Evolutionary conservation across 352 stramenopile species (phyloP).

Genomic region (Pythium oligandrum): DNA sequence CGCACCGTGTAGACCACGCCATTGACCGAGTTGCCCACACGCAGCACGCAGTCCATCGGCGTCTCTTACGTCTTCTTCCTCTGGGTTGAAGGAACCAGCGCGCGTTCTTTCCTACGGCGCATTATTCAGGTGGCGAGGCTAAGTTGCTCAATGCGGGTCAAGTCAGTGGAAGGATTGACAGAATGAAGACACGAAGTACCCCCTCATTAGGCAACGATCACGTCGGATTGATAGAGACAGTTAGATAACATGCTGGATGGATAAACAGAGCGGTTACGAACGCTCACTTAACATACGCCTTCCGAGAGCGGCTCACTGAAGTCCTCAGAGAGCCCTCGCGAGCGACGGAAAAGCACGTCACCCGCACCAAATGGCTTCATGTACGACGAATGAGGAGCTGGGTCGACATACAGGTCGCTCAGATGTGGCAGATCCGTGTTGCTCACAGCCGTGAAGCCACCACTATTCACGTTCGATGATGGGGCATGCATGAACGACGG

Average conservation of each 20-base stretch:
- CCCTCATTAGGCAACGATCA: slow-evolving; percentile 1
- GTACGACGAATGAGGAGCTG: slow-evolving; percentile 11
- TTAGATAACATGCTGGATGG: too few species aligned
- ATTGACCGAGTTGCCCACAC: slow-evolving; percentile 23
- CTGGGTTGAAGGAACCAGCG: too few species aligned
- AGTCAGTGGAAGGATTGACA: too few species aligned
- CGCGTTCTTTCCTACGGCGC: too few species aligned
- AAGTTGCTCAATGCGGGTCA: too few species aligned
- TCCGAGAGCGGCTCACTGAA: slow-evolving; percentile 70
- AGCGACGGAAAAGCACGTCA: slow-evolving; percentile 57
- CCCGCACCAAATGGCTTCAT: slow-evolving; percentile 66
- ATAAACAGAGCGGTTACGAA: too few species aligned
- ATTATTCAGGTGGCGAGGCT: too few species aligned
- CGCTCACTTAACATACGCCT: slow-evolving; percentile 68
- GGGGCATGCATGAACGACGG: too few species aligned
- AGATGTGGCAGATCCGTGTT: slow-evolving; percentile 1
- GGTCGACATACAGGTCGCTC: too few species aligned
- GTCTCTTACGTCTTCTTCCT: slow-evolving; percentile 4
- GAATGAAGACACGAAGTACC: too few species aligned
- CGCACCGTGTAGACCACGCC: slow-evolving; percentile 21
- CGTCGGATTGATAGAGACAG: neutral
- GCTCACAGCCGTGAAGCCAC: slow-evolving; percentile 14
- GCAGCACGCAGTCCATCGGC: slow-evolving; percentile 24
- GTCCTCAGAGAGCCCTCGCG: slow-evolving; percentile 68
- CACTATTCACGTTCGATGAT: too few species aligned